phyloP scores from a whole-genome alignment of 1,284 basidiomycete species.

The Trichosporon sp. region DNA sequence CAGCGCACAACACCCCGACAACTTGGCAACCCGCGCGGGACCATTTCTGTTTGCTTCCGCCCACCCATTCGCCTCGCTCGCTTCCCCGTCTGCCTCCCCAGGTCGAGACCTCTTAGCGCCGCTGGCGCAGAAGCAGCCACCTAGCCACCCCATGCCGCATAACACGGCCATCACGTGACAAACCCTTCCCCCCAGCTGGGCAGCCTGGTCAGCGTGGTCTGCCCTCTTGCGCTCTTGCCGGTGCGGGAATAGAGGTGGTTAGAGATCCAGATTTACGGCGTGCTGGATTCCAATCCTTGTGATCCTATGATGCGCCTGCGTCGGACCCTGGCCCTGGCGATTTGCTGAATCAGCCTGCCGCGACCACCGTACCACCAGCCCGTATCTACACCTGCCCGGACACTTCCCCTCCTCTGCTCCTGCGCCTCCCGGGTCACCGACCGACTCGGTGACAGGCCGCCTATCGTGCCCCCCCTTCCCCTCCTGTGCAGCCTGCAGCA shows the following conservation, averaged over 20 bases:
- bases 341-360: not conserved
- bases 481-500: not conserved
- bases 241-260: not conserved
- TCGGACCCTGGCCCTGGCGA: not conserved
- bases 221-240: not conserved
- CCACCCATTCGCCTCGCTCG: not conserved
- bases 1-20: not conserved
- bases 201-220: not conserved
- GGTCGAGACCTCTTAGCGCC: too few species aligned
- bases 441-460: constrained; percentile 1
- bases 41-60: not conserved
- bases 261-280: not conserved
- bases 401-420: not conserved
- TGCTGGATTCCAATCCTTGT: not conserved
- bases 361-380: not conserved
- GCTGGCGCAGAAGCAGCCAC: too few species aligned
- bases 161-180: not conserved
- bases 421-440: not conserved
- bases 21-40: not conserved
- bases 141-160: not conserved
- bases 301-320: not conserved
- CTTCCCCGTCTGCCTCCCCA: too few species aligned
- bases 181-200: not conserved
- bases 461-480: not conserved
- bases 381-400: not conserved